phyloP scores from a whole-genome alignment of 1,139 yeast genomes.

The Blastobotrys capitulatus region DNA sequence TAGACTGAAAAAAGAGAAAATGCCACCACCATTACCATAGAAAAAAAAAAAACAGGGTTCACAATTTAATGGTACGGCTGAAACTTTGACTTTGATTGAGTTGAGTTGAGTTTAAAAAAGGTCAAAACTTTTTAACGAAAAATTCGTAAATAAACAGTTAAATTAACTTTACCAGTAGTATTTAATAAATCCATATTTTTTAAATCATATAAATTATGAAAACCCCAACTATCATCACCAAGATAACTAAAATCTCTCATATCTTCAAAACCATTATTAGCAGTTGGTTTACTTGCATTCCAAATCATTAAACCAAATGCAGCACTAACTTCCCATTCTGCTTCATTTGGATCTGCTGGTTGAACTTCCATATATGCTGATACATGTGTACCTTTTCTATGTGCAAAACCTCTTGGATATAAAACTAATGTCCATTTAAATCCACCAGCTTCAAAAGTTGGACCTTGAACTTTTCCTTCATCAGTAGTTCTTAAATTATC shows the following conservation, averaged over 20 bases:
- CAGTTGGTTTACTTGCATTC: slow-evolving; percentile 66
- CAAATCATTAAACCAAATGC: slow-evolving; percentile 84
- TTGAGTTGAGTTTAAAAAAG: too few species aligned
- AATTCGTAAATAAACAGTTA: slow-evolving; percentile 72
- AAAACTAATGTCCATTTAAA: slow-evolving; percentile 68
- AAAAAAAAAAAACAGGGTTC: too few species aligned
- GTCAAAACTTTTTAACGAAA: too few species aligned
- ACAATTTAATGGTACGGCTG: too few species aligned
- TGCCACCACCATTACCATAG: too few species aligned
- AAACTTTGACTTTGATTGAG: too few species aligned
- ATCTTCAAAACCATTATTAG: slow-evolving; percentile 67
- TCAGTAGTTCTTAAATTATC: slow-evolving; percentile 32
- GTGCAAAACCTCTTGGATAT: slow-evolving; percentile 55
- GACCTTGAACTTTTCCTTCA: slow-evolving; percentile 37
- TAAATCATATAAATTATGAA: slow-evolving; percentile 65
- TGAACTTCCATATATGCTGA: slow-evolving; percentile 33
- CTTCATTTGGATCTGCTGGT: slow-evolving; percentile 30
- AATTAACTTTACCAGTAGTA: slow-evolving; percentile 54
- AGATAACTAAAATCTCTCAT: slow-evolving; percentile 55
- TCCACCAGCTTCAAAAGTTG: slow-evolving; percentile 58
- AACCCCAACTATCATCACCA: slow-evolving; percentile 62
- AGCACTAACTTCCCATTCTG: slow-evolving; percentile 79
- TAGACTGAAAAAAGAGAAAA: too few species aligned
- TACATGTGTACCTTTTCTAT: slow-evolving; percentile 20
- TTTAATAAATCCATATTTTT: slow-evolving; percentile 45